Evolutionary conservation across 768 basidiomycete species (phyloP).

Genomic region (Strobilomyces confusus): DNA sequence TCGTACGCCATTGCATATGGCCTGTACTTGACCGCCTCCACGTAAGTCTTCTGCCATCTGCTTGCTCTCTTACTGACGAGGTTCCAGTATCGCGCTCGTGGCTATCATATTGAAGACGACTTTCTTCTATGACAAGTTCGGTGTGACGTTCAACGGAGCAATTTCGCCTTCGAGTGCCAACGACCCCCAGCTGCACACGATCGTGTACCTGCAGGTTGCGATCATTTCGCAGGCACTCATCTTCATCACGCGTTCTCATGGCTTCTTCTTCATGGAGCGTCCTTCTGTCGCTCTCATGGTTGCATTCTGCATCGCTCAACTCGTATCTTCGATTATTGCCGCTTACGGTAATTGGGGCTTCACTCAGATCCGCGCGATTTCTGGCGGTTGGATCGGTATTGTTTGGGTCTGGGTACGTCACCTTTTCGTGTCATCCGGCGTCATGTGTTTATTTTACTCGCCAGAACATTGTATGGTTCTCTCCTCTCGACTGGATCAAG

Average conservation of each 20-base stretch:
- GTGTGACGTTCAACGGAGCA: conserved; percentile 50
- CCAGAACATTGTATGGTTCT: conserved; percentile 94
- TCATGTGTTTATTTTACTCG: conserved; percentile 8
- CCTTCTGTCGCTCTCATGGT: conserved; percentile 83
- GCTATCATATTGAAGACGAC: conserved; percentile 79
- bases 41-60: conserved; percentile 48
- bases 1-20: conserved; percentile 94
- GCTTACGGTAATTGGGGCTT: conserved; percentile 94
- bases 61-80: conserved; percentile 7
- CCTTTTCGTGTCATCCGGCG: conserved; percentile 10
- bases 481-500: conserved; percentile 94
- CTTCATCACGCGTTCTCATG: conserved; percentile 92
- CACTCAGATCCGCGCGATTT: conserved; percentile 74
- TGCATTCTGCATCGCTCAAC: conserved; percentile 92
- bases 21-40: conserved; percentile 87
- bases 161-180: conserved; percentile 36
- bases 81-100: conserved; percentile 66
- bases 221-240: conserved; percentile 99
- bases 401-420: conserved; percentile 92
- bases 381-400: conserved; percentile 95
- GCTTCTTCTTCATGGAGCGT: conserved; percentile 96
- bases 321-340: conserved; percentile 94
- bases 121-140: conserved; percentile 89
- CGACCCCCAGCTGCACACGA: conserved; percentile 78
- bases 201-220: conserved; percentile 94